phyloP scores from a whole-genome alignment of 768 basidiomycete species.

The Naematelia encephala region DNA sequence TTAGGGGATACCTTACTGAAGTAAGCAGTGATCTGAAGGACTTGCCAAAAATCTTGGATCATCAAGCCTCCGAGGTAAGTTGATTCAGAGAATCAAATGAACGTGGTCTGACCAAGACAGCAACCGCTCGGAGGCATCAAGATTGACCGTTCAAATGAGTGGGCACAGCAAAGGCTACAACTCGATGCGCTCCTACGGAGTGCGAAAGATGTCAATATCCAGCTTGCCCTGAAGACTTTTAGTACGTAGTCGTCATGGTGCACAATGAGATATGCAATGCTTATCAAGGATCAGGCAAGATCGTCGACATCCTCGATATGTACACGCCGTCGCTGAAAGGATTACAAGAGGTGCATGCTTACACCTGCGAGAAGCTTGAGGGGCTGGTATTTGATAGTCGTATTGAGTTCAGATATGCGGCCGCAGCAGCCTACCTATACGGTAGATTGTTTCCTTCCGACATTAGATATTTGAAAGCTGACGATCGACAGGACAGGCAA shows the following conservation, averaged over 20 bases:
- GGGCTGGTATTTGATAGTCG: slow-evolving; percentile 27
- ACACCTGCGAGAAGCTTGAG: slow-evolving; percentile 30
- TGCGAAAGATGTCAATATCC: slow-evolving; percentile 16
- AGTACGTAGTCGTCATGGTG: slow-evolving; percentile 11
- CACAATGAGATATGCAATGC: background rate
- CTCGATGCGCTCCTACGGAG: slow-evolving; percentile 17
- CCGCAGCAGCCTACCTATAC: slow-evolving; percentile 30
- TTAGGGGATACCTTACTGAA: background rate
- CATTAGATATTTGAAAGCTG: background rate
- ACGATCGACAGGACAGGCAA: slow-evolving; percentile 28
- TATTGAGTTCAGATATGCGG: slow-evolving; percentile 7
- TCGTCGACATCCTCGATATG: slow-evolving; percentile 37
- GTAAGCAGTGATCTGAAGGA: background rate
- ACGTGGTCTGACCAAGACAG: background rate
- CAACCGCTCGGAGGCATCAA: slow-evolving; percentile 24
- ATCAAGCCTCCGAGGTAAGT: slow-evolving; percentile 31
- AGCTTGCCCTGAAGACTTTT: slow-evolving; percentile 25
- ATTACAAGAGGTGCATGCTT: slow-evolving; percentile 34
- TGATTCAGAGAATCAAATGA: background rate
- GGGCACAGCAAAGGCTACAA: slow-evolving; percentile 20
- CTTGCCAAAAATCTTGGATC: slow-evolving; percentile 26
- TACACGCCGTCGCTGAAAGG: slow-evolving; percentile 37
- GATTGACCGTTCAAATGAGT: slow-evolving; percentile 20
- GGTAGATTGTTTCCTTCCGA: slow-evolving; percentile 6
- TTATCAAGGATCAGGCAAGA: slow-evolving; percentile 21